Conservation (phyloP, 2,329 filamentous ascomycete species). For the Stachybotrys elegans region DNA sequence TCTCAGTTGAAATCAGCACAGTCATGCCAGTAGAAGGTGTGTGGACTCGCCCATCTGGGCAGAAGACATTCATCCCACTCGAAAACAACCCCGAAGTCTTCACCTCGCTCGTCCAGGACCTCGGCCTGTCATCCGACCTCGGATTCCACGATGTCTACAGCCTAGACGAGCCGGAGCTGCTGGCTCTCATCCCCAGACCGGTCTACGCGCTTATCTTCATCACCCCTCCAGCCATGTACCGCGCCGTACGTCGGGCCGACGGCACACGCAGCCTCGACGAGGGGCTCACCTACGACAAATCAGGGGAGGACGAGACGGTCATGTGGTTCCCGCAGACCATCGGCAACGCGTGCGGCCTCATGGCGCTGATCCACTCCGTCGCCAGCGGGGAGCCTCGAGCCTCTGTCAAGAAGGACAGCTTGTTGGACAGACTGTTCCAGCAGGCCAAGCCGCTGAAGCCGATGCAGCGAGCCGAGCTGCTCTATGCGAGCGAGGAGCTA, state of each 20-base stretch:
- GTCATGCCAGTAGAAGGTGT: slow-evolving; percentile 25
- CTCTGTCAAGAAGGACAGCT: slow-evolving; percentile 48
- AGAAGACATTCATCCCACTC: slow-evolving; percentile 33
- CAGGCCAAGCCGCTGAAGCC: slow-evolving; percentile 59
- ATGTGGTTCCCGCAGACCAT: slow-evolving; percentile 87
- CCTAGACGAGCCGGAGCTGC: slow-evolving; percentile 70
- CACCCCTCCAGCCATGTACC: slow-evolving; percentile 55
- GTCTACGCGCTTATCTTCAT: slow-evolving; percentile 75
- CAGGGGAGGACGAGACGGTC: slow-evolving; percentile 52
- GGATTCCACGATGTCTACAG: slow-evolving; percentile 80
- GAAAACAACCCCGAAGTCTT: slow-evolving; percentile 74
- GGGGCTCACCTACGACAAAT: slow-evolving; percentile 24
- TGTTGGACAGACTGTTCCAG: slow-evolving; percentile 53
- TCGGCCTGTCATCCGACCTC: slow-evolving; percentile 64
- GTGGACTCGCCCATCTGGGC: slow-evolving; percentile 19
- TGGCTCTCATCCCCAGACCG: slow-evolving; percentile 67
- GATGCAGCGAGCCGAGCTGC: slow-evolving; percentile 55
- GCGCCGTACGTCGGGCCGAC: slow-evolving; percentile 30
- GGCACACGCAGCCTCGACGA: slow-evolving; percentile 15
- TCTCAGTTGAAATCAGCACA: too few species aligned
- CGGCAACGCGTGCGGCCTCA: slow-evolving; percentile 74
- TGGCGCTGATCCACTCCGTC: slow-evolving; percentile 69
- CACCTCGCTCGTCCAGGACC: slow-evolving; percentile 62
- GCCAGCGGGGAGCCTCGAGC: slow-evolving; percentile 60
- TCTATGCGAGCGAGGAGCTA: slow-evolving; percentile 66